Evolutionary conservation across 1,284 basidiomycete species (phyloP).

Genomic region (Apiotrichum veenhuisii): DNA sequence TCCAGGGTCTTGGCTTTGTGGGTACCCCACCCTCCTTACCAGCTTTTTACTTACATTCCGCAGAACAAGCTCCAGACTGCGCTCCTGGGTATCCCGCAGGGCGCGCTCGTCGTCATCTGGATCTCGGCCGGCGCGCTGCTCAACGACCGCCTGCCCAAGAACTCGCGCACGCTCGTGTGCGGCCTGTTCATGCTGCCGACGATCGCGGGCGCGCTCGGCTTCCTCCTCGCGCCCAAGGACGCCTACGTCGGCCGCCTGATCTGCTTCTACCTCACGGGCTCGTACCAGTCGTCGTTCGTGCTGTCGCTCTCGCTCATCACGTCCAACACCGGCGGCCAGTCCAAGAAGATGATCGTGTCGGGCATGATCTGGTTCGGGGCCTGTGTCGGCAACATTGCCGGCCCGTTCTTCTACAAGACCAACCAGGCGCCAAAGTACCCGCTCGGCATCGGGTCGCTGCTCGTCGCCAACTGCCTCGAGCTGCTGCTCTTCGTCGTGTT

Average conservation of each 20-base stretch:
- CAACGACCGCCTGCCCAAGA: constrained; percentile 43
- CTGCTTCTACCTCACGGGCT: constrained; percentile 57
- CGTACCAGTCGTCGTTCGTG: constrained; percentile 53
- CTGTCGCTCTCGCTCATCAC: constrained; percentile 53
- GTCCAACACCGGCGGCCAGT: constrained; percentile 53
- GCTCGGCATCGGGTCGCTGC: constrained; percentile 51
- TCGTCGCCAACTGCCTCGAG: constrained; percentile 48
- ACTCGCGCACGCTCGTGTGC: constrained; percentile 42
- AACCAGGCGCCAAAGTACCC: constrained; percentile 50
- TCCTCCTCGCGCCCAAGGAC: constrained; percentile 46
- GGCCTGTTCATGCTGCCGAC: constrained; percentile 48
- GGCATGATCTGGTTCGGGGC: constrained; percentile 47
- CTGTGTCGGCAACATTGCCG: constrained; percentile 51
- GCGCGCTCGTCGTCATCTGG: constrained; percentile 46
- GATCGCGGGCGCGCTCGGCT: constrained; percentile 47
- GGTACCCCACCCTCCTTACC: neutral
- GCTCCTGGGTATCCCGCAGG: constrained; percentile 48
- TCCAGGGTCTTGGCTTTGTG: constrained; percentile 41
- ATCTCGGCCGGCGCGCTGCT: constrained; percentile 38
- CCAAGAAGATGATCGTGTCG: constrained; percentile 51
- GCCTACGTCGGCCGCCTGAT: constrained; percentile 49
- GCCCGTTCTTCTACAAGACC: constrained; percentile 49
- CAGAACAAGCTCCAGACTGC: constrained; percentile 41
- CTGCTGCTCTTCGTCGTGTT: constrained; percentile 49
- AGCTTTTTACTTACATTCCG: neutral